A percentile compares a stretch with the other conserved stretches of the same genome.
Evolutionary conservation across 2,329 filamentous ascomycete species (phyloP).

Genomic region (Talaromyces sp.): DNA sequence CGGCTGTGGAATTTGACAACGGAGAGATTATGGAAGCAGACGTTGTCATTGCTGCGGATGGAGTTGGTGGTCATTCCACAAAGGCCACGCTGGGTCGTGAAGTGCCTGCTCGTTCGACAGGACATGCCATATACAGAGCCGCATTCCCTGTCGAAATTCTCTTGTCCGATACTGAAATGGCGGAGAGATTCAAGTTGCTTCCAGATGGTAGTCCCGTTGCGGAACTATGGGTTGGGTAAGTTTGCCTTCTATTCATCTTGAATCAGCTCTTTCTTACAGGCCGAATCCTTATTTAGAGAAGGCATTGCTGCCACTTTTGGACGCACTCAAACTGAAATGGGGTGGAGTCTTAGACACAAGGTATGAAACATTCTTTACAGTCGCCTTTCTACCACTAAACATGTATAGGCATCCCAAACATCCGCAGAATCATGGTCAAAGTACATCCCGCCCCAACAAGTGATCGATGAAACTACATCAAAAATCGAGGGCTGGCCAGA

Average conservation of each 20-base stretch:
- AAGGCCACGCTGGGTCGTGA: conserved; percentile 22
- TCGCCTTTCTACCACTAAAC: neutral
- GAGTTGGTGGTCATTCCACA: conserved; percentile 29
- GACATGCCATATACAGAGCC: conserved; percentile 24
- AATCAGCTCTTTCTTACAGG: neutral
- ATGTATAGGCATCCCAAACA: conserved; percentile 4
- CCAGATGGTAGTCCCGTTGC: conserved; percentile 9
- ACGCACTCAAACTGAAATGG: conserved; percentile 5
- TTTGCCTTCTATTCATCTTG: neutral
- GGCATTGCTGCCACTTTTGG: neutral
- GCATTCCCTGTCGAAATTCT: conserved; percentile 20
- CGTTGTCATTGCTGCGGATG: conserved; percentile 32
- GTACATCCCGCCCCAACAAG: conserved; percentile 14
- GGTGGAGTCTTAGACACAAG: conserved; percentile 9
- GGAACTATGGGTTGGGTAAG: conserved; percentile 5
- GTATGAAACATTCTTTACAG: neutral
- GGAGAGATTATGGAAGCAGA: conserved; percentile 27
- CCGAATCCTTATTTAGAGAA: neutral
- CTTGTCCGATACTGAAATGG: neutral
- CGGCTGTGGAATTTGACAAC: conserved; percentile 22
- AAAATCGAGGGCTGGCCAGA: conserved; percentile 20
- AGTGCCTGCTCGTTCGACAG: conserved; percentile 24
- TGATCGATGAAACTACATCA: conserved; percentile 19
- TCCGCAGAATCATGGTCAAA: conserved; percentile 20
- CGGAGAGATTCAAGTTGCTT: neutral